Base-by-base conservation (phyloP, 805 yeast species). In the Sugiyamaella marilandica region DNA sequence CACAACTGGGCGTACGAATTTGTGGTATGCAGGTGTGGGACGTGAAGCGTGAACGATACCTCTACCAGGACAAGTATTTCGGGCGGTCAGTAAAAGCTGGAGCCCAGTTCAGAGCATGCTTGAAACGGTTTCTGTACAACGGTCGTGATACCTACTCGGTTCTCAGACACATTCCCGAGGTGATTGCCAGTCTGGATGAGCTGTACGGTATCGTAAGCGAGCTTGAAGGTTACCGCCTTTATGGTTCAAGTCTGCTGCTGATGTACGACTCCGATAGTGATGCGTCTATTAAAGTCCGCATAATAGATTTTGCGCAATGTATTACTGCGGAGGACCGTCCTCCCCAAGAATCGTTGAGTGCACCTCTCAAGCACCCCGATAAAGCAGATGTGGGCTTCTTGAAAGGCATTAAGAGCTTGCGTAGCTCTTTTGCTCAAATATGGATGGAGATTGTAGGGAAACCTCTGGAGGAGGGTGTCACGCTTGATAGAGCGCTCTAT, bases 291-390 rank as follows among this genome's bases (percentile, higher is more conserved):
- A 59, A 60, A 21, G 81, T 90, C n/a, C 81, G 90, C 57, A 78
- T 95, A 51, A 94, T 94, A 60, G 99, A 94, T 70, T 94, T 94
- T 75, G 98, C 98, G 1, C 96, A 91, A 65, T 86, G 95, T 63
- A 84, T 89, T 13, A 85, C 89, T 32, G 81, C 81, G 2, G 84
- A 80, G 41, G 80, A 79, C 53, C 71, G 74, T n/a, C 11, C 63
- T 60, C 57, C 73, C 14, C 70, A 75, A 0, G 66, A 66, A 13
- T 62, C 68, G 11, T 75, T 78, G 14, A 75, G 79, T 1, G 84
- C 82, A 50, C 96, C 97, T 2, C 97, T 97, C 1, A 72, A 67
- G 39, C 82, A 83, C 60, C 80, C 81, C 1, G 69, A 74, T 9
- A 65, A 70, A 37, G 83, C 88, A 1, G 99, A 94, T 69, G 65